Conservation (phyloP, 805 yeast species). For the Yueomyces sinensis region DNA sequence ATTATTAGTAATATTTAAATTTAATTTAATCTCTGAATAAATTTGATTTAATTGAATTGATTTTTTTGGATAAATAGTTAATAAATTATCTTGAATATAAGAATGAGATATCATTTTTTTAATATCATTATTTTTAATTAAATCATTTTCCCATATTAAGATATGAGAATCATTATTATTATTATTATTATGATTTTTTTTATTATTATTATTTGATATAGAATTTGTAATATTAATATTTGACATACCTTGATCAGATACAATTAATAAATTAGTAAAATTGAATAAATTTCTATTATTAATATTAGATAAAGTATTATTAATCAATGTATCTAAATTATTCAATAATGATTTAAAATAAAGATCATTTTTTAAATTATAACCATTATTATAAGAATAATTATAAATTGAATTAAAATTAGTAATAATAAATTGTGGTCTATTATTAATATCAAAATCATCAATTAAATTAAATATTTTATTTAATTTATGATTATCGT, state of each 20-base stretch:
- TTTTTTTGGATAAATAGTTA: slow-evolving; percentile 5
- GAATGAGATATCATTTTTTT: slow-evolving; percentile 5
- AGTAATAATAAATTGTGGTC: slow-evolving; percentile 69
- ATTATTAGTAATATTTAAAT: slow-evolving; percentile 11
- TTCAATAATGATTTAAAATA: slow-evolving; percentile 26
- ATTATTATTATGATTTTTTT: slow-evolving; percentile 37
- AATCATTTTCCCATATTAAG: slow-evolving; percentile 43
- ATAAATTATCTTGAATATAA: slow-evolving; percentile 9
- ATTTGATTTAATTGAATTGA: slow-evolving; percentile 24
- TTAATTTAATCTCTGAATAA: slow-evolving; percentile 28
- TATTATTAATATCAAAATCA: slow-evolving; percentile 24
- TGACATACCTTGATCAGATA: slow-evolving; percentile 92
- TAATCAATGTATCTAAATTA: slow-evolving; percentile 55
- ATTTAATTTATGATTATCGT: slow-evolving; percentile 30
- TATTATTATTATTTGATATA: slow-evolving; percentile 38
- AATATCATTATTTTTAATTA: slow-evolving; percentile 32
- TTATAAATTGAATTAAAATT: slow-evolving; percentile 76
- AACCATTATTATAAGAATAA: slow-evolving; percentile 63
- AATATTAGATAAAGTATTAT: slow-evolving; percentile 35
- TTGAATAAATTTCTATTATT: slow-evolving; percentile 41
- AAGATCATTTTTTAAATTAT: slow-evolving; percentile 26
- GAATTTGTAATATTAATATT: slow-evolving; percentile 50
- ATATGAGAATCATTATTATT: slow-evolving; percentile 20
- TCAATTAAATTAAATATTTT: slow-evolving; percentile 61
- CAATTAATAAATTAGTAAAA: slow-evolving; percentile 60